These are phyloP conservation scores for Fusarium compactum DNA, from an alignment of 2,329 filamentous ascomycete species.

Conservation along the genomic window DNA sequence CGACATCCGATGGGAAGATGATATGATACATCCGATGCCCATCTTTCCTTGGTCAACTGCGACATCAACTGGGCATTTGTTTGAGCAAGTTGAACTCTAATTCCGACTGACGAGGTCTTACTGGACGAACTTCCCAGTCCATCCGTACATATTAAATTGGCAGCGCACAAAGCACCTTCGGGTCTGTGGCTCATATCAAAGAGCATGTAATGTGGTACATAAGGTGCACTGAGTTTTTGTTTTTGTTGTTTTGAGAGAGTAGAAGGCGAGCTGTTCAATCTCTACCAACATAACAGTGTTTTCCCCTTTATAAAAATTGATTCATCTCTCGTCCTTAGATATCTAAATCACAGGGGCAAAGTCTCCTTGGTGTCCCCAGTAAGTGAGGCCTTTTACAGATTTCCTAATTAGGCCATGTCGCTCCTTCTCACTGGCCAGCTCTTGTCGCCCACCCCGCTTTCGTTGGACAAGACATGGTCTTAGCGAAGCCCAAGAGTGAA, in stretches of 20 bases:
- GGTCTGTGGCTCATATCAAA: not conserved
- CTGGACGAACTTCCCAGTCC: not conserved
- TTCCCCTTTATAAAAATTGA: too few species aligned
- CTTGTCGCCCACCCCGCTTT: constrained; percentile 41
- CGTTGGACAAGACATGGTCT: constrained; percentile 1
- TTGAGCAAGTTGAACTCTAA: not conserved
- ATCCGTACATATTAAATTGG: not conserved
- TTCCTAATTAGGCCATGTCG: constrained; percentile 50
- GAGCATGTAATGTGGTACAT: not conserved
- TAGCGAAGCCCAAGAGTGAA: constrained; percentile 7
- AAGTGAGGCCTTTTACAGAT: constrained; percentile 6
- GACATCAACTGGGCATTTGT: not conserved
- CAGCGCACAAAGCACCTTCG: not conserved
- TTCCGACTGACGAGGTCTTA: not conserved
- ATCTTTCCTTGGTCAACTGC: not conserved
- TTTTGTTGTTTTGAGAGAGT: not conserved
- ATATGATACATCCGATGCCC: not conserved
- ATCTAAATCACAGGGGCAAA: not conserved
- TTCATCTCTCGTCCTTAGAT: not conserved
- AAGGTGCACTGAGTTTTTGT: not conserved
- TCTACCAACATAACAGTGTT: not conserved
- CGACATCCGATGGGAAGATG: not conserved
- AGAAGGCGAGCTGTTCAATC: not conserved
- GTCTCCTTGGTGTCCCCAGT: not conserved
- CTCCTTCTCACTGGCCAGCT: constrained; percentile 48